phyloP scores from a whole-genome alignment of 768 basidiomycete species.

The Pleurotus tuoliensis region DNA sequence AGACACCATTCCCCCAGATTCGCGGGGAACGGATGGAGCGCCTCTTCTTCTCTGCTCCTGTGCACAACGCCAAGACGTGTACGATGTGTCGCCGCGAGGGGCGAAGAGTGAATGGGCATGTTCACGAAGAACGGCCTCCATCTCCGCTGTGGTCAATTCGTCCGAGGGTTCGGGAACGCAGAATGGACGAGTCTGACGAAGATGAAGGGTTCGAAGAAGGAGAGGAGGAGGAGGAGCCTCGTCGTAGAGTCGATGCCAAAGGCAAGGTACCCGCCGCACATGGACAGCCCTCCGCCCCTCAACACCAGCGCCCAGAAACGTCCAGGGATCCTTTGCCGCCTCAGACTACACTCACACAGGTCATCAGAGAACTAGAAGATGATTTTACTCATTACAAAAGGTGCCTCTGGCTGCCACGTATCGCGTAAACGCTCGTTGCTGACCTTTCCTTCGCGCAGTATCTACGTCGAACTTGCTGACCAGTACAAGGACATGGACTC shows the following conservation, averaged over 20 bases:
- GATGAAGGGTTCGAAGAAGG: conserved; percentile 50
- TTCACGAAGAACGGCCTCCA: neutral
- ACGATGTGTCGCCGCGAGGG: conserved; percentile 51
- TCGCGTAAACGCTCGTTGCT: conserved; percentile 1
- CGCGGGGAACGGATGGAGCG: conserved; percentile 74
- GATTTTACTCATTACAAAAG: conserved; percentile 94
- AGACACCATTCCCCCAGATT: conserved; percentile 78
- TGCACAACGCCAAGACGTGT: conserved; percentile 70
- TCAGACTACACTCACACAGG: conserved; percentile 81
- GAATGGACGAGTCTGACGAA: conserved; percentile 22
- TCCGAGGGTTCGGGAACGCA: conserved; percentile 5
- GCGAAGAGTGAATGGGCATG: conserved; percentile 21
- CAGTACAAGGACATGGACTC: conserved; percentile 91
- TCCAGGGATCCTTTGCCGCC: conserved; percentile 57
- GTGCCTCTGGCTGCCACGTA: conserved; percentile 39
- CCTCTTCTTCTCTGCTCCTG: conserved; percentile 77
- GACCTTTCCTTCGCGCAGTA: conserved; percentile 40
- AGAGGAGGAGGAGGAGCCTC: conserved; percentile 32
- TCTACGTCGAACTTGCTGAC: conserved; percentile 88
- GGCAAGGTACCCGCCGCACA: conserved; percentile 30
- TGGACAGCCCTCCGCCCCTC: conserved; percentile 22
- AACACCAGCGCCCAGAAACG: conserved; percentile 25
- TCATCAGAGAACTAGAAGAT: conserved; percentile 86
- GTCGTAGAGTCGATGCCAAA: conserved; percentile 15
- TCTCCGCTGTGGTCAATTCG: conserved; percentile 22